Percentiles rank a stretch among this genome's conserved stretches.
Evolutionary conservation across 2,329 filamentous ascomycete genomes (phyloP).

Genomic region (Claviceps maximensis): DNA sequence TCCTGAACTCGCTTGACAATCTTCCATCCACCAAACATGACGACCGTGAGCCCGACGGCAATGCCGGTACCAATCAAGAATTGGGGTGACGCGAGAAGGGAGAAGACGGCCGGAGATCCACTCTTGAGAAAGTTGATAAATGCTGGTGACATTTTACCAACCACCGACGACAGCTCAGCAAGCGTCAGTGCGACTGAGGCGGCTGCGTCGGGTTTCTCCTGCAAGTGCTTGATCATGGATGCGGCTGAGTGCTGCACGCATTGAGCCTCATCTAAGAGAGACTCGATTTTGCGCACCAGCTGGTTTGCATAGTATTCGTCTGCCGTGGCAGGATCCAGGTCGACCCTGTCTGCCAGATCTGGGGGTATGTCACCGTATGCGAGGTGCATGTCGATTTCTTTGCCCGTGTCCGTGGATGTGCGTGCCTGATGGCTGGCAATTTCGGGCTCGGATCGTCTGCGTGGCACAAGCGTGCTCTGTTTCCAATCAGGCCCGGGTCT

Average conservation of each 20-base stretch:
- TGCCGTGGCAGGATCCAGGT: constrained; percentile 37
- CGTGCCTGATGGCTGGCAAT: constrained; percentile 15
- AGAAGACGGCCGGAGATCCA: constrained; percentile 74
- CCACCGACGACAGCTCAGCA: constrained; percentile 74
- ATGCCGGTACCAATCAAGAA: constrained; percentile 89
- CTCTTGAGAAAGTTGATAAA: constrained; percentile 65
- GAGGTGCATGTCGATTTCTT: constrained; percentile 74
- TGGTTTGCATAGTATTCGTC: constrained; percentile 31
- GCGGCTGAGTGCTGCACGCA: constrained; percentile 77
- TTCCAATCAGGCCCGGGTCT: constrained; percentile 5
- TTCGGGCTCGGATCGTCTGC: constrained; percentile 26
- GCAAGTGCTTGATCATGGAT: constrained; percentile 61
- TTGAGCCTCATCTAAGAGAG: constrained; percentile 71
- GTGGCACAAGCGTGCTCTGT: constrained; percentile 18
- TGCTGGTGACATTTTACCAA: constrained; percentile 71
- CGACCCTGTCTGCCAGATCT: constrained; percentile 40
- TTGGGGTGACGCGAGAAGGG: constrained; percentile 75
- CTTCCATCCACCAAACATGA: constrained; percentile 93
- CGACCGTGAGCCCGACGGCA: constrained; percentile 82
- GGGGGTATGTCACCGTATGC: constrained; percentile 78
- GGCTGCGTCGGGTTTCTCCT: constrained; percentile 70
- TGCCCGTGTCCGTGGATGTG: constrained; percentile 11
- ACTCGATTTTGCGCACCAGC: constrained; percentile 63
- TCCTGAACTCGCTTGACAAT: constrained; percentile 77
- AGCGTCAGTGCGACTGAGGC: constrained; percentile 87